These are phyloP conservation scores for Papiliotrema laurentii DNA, from an alignment of 1,284 basidiomycete species.

Conservation along the genomic window DNA sequence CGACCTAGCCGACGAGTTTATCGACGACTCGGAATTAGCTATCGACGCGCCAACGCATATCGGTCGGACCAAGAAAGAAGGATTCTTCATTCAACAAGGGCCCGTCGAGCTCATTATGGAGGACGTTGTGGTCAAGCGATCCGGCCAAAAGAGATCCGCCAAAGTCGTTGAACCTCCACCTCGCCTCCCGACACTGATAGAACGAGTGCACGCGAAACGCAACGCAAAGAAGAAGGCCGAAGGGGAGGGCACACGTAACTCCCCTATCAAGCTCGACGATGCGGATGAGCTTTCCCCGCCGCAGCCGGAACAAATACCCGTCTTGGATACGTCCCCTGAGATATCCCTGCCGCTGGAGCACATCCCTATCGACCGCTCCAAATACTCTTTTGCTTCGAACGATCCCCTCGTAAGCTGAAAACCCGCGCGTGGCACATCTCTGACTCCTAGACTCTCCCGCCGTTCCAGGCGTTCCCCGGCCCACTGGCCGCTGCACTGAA, in stretches of 20 bases:
- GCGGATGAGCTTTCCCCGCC: not conserved
- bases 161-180: not conserved
- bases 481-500: constrained; percentile 4
- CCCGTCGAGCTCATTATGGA: constrained; percentile 65
- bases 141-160: not conserved
- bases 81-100: constrained; percentile 86
- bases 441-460: constrained; percentile 32
- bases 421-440: too few relatives aligned
- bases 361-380: constrained; percentile 18
- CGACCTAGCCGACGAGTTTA: constrained; percentile 88
- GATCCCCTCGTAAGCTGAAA: too few relatives aligned
- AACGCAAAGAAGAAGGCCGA: not conserved
- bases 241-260: not conserved
- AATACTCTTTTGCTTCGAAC: constrained; percentile 17
- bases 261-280: not conserved
- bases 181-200: not conserved
- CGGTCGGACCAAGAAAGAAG: constrained; percentile 88
- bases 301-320: not conserved
- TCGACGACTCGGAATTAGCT: constrained; percentile 91
- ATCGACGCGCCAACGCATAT: constrained; percentile 86
- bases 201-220: not conserved
- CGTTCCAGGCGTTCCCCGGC: constrained; percentile 13
- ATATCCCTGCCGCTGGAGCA: not conserved
- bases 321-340: not conserved
- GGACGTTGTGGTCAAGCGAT: constrained; percentile 13